Evolutionary conservation across 306 rosid species (phyloP), one percentile per base, ranked within the genome.

Genomic region (Castanospermum australe): DNA sequence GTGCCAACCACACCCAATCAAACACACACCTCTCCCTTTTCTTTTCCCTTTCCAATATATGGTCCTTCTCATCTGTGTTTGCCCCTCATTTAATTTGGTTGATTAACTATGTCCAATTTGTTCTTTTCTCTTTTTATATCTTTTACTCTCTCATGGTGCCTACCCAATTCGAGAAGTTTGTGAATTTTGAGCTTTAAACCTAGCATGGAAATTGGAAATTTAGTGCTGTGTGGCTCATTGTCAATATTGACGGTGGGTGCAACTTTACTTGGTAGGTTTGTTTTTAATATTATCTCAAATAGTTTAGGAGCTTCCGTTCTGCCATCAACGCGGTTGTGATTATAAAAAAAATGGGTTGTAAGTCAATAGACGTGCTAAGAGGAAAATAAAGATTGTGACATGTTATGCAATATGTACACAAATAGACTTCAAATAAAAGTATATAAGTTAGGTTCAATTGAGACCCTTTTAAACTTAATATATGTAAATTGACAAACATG

Each of bases 301-400:
- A 20, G 6, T 67, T 67, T 41, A 33, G 18, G 3, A 51, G 64
- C 50, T 28, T 35, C 52, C 33, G 50, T 52, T 52, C 20, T 33
- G 35, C 36, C 33, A 71, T 51, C 11, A 52, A 71, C 77, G 65
- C 36, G 65, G 20, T 52, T 71, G 32, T 28, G 32, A 3, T 1
- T 28, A 3, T 1, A 28, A 3, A 28, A 1, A 28, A 1, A 3
- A 13, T 15, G 24, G 33, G 63, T 1, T 75, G 38, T 62, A 35
- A 65, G 74, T 65, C 81, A 77, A 77, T 39, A 52, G 20, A 25
- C 66, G 73, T 36, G 13, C 24, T 11, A 14, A 15, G 57, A 51
- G 5, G 51, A 30, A 64, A 63, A 64, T 22, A 5, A 65, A 36
- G 42, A 65, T 22, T 22, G 66, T 35, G 18, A 62, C 79, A 30